Evolutionary conservation across 1,284 basidiomycete species (phyloP), one percentile per base, ranked within the genome.

Genomic region (Ustanciosporium gigantosporum): DNA sequence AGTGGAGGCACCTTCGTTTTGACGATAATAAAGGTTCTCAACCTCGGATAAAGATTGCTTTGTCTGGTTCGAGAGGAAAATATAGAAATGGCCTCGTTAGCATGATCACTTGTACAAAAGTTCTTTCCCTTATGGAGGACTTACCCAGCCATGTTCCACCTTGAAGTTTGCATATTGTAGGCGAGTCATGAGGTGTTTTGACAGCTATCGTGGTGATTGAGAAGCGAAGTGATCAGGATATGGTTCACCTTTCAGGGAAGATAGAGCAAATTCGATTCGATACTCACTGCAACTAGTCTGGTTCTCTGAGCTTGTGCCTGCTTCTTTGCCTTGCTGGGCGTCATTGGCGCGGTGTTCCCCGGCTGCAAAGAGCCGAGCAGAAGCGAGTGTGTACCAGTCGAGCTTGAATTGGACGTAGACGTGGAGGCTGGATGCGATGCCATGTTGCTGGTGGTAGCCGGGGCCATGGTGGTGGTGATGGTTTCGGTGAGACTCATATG

Each of bases 81-180:
- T 13, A 27, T 29, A 29, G 22, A 9, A 20, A 32, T 16, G 22
- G 16, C 5, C 25, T 21, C 23, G 36, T 55, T 16, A 52, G 50
- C 41, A 25, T n/a, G n/a, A n/a, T n/a, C n/a, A n/a, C n/a, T n/a
- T n/a, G n/a, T n/a, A n/a, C n/a, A n/a, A n/a, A n/a, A n/a, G n/a
- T n/a, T n/a, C n/a, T n/a, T n/a, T n/a, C n/a, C n/a, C n/a, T n/a
- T n/a, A n/a, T n/a, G n/a, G n/a, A n/a, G 20, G 15, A 51, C 66
- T 53, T 51, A 68, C 66, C 73, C 73, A 75, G 19, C 73, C 73
- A 45, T 75, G 68, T 41, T 75, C 69, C 14, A 75, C 69, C 52
- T 75, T 75, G 59, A 75, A 73, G 35, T 64, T 59, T 17, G 70
- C 73, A 25, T 73, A 75, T 40, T 70, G 73, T 24, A 75, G 49